Evolutionary conservation across 2,329 filamentous ascomycete species (phyloP), one percentile per base, ranked within the genome.

Genomic region (Fusarium sp.): DNA sequence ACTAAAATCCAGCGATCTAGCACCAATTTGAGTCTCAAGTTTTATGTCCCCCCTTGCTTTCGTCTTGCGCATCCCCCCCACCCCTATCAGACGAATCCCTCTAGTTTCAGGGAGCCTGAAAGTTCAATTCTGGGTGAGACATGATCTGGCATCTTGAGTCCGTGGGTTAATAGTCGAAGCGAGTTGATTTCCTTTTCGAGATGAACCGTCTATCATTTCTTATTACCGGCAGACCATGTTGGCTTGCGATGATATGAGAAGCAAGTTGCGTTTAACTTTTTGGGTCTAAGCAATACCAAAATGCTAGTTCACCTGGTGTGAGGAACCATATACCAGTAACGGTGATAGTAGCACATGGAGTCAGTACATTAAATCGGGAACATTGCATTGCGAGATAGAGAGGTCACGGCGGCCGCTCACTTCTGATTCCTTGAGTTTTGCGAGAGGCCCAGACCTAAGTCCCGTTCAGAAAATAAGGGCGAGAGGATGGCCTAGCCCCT

Each of bases 21-120:
- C 46, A 49, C 15, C 15, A 49, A 22, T 49, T 29, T 49, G 46
- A 49, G 31, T 22, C 46, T 33, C 9, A 13, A 22, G n/a, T 14
- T 49, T 33, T 49, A 29, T 49, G 7, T 31, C n/a, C 20, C 20
- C 27, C 44, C 17, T 49, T 49, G n/a, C n/a, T 22, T 33, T 49
- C 11, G n/a, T 33, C 46, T 49, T 22, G 29, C 20, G 54, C 62
- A 76, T 68, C 44, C 72, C 70, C 65, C 58, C 72, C 57, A 49
- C 71, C 71, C 73, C 57, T 75, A 74, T 45, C 36, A 41, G 41
- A n/a, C 36, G 22, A 46, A 44, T 22, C 20, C 8, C 22, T 64
- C 14, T 45, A 25, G 18, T 39, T 22, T 46, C 20, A n/a, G 25
- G 29, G 33, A 38, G 38, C 36, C 49, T 42, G 22, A n/a, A 39